A percentile compares a stretch with the other conserved stretches of the same genome.
These are phyloP conservation scores for Cladorrhinum sp. DNA, from an alignment of 2,329 filamentous ascomycete genomes.

Conservation along the genomic window DNA sequence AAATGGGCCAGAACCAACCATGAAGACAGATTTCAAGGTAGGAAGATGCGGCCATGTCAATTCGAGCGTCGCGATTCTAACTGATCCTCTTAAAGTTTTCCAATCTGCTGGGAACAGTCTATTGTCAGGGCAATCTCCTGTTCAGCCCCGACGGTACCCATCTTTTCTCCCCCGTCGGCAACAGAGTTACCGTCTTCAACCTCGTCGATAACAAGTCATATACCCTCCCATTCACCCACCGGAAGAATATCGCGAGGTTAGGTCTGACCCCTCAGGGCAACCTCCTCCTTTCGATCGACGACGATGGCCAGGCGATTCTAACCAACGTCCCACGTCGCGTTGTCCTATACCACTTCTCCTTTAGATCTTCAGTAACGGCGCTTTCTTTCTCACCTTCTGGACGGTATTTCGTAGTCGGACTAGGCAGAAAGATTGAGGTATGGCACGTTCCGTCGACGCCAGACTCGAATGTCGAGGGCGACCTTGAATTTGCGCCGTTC, in stretches of 20 bases:
- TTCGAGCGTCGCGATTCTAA: neutral
- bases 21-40: constrained; percentile 99
- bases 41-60: neutral
- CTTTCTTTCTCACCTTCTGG: constrained; percentile 90
- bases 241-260: constrained; percentile 86
- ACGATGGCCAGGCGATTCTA: constrained; percentile 89
- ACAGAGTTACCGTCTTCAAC: constrained; percentile 93
- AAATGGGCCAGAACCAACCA: constrained; percentile 47
- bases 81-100: constrained; percentile 66
- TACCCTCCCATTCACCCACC: constrained; percentile 85
- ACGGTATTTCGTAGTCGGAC: constrained; percentile 81
- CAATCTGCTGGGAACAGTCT: constrained; percentile 96
- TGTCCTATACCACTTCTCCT: constrained; percentile 92
- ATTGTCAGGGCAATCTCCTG: constrained; percentile 94
- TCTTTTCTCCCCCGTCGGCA: constrained; percentile 93
- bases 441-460: constrained; percentile 95
- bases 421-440: constrained; percentile 85
- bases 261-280: constrained; percentile 89
- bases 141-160: constrained; percentile 96
- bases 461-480: constrained; percentile 71
- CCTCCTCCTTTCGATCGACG: constrained; percentile 86
- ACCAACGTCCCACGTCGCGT: constrained; percentile 86
- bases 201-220: constrained; percentile 90
- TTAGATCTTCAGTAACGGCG: constrained; percentile 76
- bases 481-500: constrained; percentile 93